Base-by-base conservation (phyloP, 1,284 basidiomycete genomes). In the Microbotryomycetes sp. region DNA sequence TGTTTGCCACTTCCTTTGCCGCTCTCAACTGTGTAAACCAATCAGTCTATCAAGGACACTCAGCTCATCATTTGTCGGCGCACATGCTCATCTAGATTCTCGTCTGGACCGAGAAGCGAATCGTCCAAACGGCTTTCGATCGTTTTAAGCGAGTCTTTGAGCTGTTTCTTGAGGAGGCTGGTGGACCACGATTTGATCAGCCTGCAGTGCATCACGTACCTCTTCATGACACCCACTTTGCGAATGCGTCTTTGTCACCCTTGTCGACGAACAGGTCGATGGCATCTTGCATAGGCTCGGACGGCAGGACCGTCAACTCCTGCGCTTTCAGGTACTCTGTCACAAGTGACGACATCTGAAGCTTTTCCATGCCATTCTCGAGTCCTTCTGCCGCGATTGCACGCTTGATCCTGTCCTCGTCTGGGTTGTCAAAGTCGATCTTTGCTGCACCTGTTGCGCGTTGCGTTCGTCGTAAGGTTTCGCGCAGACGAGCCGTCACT, bases 241-340 rank as follows among this genome's bases (percentile, higher is more conserved):
- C 46, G 15, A 97, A 92, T 4, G 92, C 88, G 78, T 92, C 88
- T 48, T 83, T 85, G 75, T 93, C 91, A 70, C 94, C 92, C 79
- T 97, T 97, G 75, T 94, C 91, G 59, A 97, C 91, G 76, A 89
- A 96, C 72, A 85, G 81, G 78, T 89, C 87, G 59, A 97, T 91
- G 6, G 92, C 92, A 73, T 91, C 87, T 50, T 86, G 86, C 85
- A 97, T 88, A 21, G 87, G 89, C 47, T 79, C 80, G 76, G 93
- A 89, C 1, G 87, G 87, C 18, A 97, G 77, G 52, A 96, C 78
- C 75, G 92, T 89, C 68, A 96, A 76, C 71, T 91, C 87, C 77
- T 97, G 92, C 55, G 89, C 90, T 15, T 85, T 80, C 54, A 97
- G 77, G 74, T 92, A 96, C 75, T 94, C 88, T 70, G 84, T 81